A percentile compares a stretch with the other conserved stretches of the same genome.
These are phyloP conservation scores for Monilinia fructigena DNA, from an alignment of 2,329 filamentous ascomycete genomes.

Conservation along the genomic window DNA sequence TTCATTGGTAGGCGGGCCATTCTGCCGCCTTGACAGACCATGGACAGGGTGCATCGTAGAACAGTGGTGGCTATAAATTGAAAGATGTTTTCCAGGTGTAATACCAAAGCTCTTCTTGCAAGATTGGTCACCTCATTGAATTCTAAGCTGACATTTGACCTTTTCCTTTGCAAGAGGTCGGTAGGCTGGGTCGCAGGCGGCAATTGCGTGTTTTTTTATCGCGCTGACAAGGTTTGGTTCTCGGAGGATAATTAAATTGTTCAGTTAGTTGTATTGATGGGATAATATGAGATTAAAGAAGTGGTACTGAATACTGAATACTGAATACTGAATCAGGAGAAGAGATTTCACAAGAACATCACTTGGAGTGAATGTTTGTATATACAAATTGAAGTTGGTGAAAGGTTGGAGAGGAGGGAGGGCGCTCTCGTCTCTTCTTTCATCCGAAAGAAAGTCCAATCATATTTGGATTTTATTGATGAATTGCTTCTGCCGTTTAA, in stretches of 20 bases:
- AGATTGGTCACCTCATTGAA: conserved; percentile 22
- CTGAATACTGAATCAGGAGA: background rate
- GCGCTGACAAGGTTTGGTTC: conserved; percentile 12
- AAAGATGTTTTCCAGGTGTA: conserved; percentile 5
- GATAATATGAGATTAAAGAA: background rate
- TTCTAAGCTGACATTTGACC: conserved; percentile 14
- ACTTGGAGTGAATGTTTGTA: background rate
- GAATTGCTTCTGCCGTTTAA: background rate
- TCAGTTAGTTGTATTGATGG: background rate
- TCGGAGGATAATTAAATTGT: background rate
- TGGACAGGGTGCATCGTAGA: conserved; percentile 18
- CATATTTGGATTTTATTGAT: conserved; percentile 18
- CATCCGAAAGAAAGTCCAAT: background rate
- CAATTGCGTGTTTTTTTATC: conserved; percentile 19
- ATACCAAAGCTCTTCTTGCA: conserved; percentile 15
- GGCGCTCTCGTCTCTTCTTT: background rate
- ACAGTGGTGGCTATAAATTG: conserved; percentile 10
- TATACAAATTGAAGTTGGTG: conserved; percentile 1
- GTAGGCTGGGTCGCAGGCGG: conserved; percentile 12
- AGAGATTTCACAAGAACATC: background rate
- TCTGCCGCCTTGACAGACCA: conserved; percentile 19
- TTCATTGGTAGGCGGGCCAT: conserved; percentile 13
- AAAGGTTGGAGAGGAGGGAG: background rate
- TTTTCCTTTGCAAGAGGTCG: background rate
- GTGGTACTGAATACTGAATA: too few relatives aligned